phyloP scores from a whole-genome alignment of 306 rosid genomes.

The Aeschynomene evenia region DNA sequence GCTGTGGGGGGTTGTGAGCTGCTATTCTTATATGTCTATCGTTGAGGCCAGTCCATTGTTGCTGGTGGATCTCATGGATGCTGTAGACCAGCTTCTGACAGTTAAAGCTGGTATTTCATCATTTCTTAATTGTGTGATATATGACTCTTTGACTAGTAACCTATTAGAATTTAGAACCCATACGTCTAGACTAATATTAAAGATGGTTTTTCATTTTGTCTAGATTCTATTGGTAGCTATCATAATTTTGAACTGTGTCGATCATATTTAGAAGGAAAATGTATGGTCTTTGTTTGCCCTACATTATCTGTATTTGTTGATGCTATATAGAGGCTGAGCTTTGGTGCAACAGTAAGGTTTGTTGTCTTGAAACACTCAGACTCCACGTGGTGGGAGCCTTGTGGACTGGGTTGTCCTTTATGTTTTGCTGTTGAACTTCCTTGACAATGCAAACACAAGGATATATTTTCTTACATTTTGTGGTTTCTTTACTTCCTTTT shows the following conservation, averaged over 20 bases:
- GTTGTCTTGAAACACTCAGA: too few species aligned
- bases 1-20: constrained; percentile 73
- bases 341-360: too few species aligned
- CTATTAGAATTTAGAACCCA: background rate
- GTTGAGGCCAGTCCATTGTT: constrained; percentile 44
- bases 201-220: constrained; percentile 12
- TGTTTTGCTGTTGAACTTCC: constrained; percentile 12
- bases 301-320: background rate
- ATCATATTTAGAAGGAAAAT: background rate
- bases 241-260: background rate
- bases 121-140: constrained; percentile 16
- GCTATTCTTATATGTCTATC: constrained; percentile 59
- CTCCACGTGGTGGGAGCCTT: too few species aligned
- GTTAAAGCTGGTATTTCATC: constrained; percentile 51
- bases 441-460: background rate
- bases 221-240: background rate
- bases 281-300: constrained; percentile 2
- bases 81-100: constrained; percentile 51
- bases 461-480: background rate
- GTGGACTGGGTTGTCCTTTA: too few species aligned
- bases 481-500: background rate
- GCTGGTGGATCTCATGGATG: constrained; percentile 59
- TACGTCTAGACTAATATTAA: constrained; percentile 4
- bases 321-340: too few species aligned
- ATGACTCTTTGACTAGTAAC: constrained; percentile 2